Evolutionary conservation across 1,139 yeast species (phyloP).

Genomic region (Scheffersomyces illinoinensis): DNA sequence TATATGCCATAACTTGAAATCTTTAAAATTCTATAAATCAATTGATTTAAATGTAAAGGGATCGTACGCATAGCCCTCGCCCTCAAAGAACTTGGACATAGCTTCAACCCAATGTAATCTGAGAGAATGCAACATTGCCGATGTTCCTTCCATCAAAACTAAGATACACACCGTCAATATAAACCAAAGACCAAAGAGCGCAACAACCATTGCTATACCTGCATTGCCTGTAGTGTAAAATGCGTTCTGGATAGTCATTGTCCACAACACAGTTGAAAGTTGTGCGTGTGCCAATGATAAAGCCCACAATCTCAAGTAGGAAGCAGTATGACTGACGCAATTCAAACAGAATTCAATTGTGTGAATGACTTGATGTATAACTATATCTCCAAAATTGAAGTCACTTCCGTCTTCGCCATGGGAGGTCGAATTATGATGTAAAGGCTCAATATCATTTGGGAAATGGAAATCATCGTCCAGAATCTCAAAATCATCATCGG

Average conservation of each 20-base stretch:
- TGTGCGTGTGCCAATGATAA: constrained; percentile 79
- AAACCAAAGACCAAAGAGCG: constrained; percentile 79
- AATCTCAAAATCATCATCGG: constrained; percentile 35
- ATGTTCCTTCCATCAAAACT: constrained; percentile 84
- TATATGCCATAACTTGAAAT: not conserved
- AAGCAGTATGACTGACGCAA: constrained; percentile 79
- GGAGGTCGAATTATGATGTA: constrained; percentile 18
- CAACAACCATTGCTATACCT: constrained; percentile 55
- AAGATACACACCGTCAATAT: constrained; percentile 68
- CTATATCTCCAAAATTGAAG: constrained; percentile 68
- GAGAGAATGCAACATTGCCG: constrained; percentile 83
- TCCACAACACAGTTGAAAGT: constrained; percentile 72
- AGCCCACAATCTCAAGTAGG: constrained; percentile 79
- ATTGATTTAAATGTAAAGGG: constrained; percentile 58
- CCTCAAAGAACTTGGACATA: constrained; percentile 83
- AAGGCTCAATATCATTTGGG: constrained; percentile 51
- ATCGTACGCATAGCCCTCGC: constrained; percentile 72
- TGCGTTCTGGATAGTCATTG: constrained; percentile 70
- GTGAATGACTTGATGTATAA: constrained; percentile 79
- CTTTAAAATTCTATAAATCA: not conserved
- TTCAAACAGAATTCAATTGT: constrained; percentile 78
- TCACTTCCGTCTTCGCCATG: constrained; percentile 50
- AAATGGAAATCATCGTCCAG: constrained; percentile 33
- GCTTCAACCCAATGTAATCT: constrained; percentile 89
- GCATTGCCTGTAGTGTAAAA: constrained; percentile 50